These are phyloP conservation scores for Trichoderma reesei DNA, from an alignment of 495 filamentous ascomycete species.

Conservation along the genomic window DNA sequence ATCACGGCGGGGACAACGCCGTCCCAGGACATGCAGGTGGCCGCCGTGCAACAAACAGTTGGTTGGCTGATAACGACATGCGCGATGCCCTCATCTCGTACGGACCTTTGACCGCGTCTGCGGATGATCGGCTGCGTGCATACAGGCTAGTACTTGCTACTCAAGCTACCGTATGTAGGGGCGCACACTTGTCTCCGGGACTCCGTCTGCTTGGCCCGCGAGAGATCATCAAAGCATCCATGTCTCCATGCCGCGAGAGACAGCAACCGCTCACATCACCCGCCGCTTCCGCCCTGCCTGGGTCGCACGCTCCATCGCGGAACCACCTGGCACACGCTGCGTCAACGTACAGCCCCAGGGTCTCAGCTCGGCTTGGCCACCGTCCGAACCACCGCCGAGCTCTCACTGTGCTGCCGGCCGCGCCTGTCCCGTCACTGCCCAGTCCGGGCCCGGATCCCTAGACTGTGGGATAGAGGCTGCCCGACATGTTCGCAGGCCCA, in stretches of 20 bases:
- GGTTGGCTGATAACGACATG: neutral
- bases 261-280: neutral
- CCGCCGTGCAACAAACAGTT: neutral
- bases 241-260: neutral
- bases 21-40: neutral
- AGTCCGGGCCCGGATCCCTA: neutral
- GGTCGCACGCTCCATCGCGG: neutral
- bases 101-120: neutral
- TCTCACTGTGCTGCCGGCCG: constrained; percentile 2
- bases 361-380: neutral
- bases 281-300: neutral
- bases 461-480: neutral
- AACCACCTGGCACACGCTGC: neutral
- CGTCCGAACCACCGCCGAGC: neutral
- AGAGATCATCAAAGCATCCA: neutral
- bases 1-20: neutral
- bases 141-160: neutral
- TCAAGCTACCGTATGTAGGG: no score
- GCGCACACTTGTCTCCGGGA: no score
- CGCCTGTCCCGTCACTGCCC: neutral
- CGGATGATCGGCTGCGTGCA: neutral
- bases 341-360: neutral
- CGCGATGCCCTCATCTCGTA: no score
- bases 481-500: neutral
- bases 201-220: neutral